Percentiles rank a stretch among this genome's conserved stretches.
phyloP scores from a whole-genome alignment of 257 asterid genomes.

The Solanum medicagineum region DNA sequence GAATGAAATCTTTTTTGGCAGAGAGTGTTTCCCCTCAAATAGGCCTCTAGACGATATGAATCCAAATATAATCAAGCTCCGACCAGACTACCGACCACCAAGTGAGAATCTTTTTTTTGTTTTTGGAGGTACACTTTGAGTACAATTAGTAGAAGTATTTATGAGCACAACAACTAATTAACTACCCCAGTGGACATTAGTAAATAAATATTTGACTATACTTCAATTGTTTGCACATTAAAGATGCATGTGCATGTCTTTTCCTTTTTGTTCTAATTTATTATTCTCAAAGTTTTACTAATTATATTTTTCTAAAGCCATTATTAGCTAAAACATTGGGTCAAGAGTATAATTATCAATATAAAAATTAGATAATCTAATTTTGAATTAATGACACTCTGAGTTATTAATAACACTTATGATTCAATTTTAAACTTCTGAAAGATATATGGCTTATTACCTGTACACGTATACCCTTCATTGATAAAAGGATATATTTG shows the following conservation, averaged over 20 bases:
- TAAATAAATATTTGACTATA: not conserved
- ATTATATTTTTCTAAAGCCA: not conserved
- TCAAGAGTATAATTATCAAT: not conserved
- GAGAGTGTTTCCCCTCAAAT: fast-evolving
- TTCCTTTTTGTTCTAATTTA: not conserved
- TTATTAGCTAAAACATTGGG: not conserved
- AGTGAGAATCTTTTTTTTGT: too few species aligned
- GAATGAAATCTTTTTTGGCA: too few species aligned
- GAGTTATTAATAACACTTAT: too few species aligned
- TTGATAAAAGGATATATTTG: too few species aligned
- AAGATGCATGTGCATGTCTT: not conserved
- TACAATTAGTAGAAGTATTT: not conserved
- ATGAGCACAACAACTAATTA: not conserved
- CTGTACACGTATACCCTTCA: too few species aligned
- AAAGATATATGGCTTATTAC: too few species aligned
- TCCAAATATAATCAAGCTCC: too few species aligned
- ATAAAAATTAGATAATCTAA: not conserved
- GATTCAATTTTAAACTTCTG: too few species aligned
- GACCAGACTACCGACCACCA: too few species aligned
- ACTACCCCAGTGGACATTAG: not conserved
- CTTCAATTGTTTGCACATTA: not conserved
- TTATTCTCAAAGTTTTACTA: not conserved
- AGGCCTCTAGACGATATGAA: too few species aligned
- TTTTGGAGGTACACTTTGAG: not conserved
- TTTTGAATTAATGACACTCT: not conserved